Percentiles rank a stretch among this genome's conserved stretches.
These are phyloP conservation scores for Entamoeba invadens DNA, from an alignment of 208 protist genomes.

Conservation along the genomic window DNA sequence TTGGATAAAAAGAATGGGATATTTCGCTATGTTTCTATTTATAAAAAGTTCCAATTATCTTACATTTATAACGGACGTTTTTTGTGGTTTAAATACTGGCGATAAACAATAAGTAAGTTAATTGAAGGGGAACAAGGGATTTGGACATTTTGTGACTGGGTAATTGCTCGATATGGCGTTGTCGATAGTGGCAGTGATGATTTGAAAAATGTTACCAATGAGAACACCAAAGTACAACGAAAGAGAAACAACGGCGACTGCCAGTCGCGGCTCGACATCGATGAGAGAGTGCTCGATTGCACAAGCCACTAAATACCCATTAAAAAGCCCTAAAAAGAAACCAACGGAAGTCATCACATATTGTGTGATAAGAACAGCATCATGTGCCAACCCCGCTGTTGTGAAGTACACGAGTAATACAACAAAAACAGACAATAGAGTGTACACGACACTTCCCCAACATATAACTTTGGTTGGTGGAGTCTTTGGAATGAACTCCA, in stretches of 20 bases:
- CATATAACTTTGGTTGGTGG: neutral
- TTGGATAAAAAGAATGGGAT: too few relatives aligned
- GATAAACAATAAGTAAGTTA: too few relatives aligned
- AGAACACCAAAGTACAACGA: neutral
- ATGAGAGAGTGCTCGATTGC: neutral
- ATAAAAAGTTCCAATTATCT: too few relatives aligned
- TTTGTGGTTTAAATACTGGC: too few relatives aligned
- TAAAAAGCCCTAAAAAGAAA: neutral
- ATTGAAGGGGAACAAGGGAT: too few relatives aligned
- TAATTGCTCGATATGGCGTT: too few relatives aligned
- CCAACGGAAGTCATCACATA: neutral
- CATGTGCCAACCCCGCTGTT: neutral
- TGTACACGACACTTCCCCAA: neutral
- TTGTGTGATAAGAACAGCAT: neutral
- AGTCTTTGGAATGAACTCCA: neutral
- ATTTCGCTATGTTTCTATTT: too few relatives aligned
- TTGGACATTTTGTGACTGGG: too few relatives aligned
- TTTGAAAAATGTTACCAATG: neutral
- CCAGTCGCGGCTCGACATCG: neutral
- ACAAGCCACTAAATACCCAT: neutral
- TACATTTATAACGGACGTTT: too few relatives aligned
- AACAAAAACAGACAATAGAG: neutral
- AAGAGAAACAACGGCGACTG: neutral
- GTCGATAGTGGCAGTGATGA: neutral
- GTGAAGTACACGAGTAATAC: neutral